Evolutionary conservation across 495 filamentous ascomycete genomes (phyloP), one percentile per base, ranked within the genome.

Genomic region (Aspergillus conjunctus): DNA sequence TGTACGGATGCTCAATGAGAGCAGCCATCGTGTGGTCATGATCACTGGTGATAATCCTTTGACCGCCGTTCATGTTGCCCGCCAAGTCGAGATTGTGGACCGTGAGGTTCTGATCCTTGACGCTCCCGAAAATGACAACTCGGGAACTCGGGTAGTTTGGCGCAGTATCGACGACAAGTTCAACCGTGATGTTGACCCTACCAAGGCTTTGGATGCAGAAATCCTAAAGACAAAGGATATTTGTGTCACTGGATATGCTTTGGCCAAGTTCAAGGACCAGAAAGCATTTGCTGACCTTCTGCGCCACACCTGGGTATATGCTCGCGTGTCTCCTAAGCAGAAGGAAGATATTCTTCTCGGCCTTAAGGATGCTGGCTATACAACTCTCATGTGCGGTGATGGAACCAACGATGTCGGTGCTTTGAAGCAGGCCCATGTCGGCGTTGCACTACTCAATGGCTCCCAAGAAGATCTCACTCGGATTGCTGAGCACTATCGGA

Each of bases 31-130:
- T 64, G 91, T 95, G 57, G 90, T 98, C 65, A 99, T 99, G 94
- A 99, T 99, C 58, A 99, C 94, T 50, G 94, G 94, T 67, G 94
- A 99, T 74, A 99, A 99, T 69, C 93, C 94, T 20, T 82, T 99
- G 43, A 99, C 94, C 21, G 94, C 94, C 63, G 90, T 94, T 22
- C 93, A 99, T 70, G 94, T 99, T 59, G 94, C 94, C 12, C 87
- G 88, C 45, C 87, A 98, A 70, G 94, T 99, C 39, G 94, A 99
- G 68, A 99, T 99, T 69, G 91, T 99, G 20, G 94, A 99, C 66
- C 88, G 94, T 11, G 94, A 98, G 22, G 91, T 95, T 41, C 80
- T 97, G 26, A 96, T 99, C 64, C 81, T 99, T 32, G 94, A 99
- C 70, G 89, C 93, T 7, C 94, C 94, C 39, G 95, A 98, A 73